phyloP scores from a whole-genome alignment of 495 filamentous ascomycete species.

The Evansstolkia leycettana region DNA sequence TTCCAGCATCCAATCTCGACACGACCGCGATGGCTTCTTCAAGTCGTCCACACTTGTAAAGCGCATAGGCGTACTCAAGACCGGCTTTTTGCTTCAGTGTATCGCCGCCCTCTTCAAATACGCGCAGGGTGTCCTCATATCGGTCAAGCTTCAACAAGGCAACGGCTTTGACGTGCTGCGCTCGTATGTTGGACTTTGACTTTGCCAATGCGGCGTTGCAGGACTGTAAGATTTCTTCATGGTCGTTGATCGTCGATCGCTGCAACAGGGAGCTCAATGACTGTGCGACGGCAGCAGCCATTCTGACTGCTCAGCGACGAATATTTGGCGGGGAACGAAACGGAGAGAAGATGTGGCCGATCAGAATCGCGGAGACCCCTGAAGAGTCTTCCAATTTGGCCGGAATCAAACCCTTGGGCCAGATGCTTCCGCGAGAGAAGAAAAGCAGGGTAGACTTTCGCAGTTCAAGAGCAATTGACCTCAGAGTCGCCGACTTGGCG shows the following conservation, averaged over 20 bases:
- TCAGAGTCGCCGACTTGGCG: not conserved
- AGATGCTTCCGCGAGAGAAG: too few species aligned
- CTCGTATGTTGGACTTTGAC: conserved; percentile 48
- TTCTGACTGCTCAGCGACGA: conserved; percentile 7
- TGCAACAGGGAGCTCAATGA: conserved; percentile 45
- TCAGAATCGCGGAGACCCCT: not conserved
- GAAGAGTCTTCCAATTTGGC: not conserved
- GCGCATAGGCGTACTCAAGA: conserved; percentile 78
- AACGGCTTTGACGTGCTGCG: conserved; percentile 68
- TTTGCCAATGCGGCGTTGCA: conserved; percentile 57
- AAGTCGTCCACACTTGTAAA: conserved; percentile 78
- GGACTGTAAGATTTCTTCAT: conserved; percentile 57
- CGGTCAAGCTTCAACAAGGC: conserved; percentile 89
- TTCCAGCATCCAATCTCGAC: conserved; percentile 31
- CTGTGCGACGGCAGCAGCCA: conserved; percentile 28
- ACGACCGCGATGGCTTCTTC: conserved; percentile 53
- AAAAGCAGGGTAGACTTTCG: not conserved
- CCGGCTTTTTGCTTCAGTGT: conserved; percentile 50
- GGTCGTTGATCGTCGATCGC: conserved; percentile 55
- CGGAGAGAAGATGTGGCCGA: too few species aligned
- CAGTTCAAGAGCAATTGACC: not conserved
- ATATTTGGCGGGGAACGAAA: too few species aligned
- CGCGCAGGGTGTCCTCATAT: conserved; percentile 74
- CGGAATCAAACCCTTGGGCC: too few species aligned
- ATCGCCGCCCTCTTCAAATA: conserved; percentile 60